Evolutionary conservation across 768 basidiomycete genomes (phyloP).

Genomic region (Podaxis sp.): DNA sequence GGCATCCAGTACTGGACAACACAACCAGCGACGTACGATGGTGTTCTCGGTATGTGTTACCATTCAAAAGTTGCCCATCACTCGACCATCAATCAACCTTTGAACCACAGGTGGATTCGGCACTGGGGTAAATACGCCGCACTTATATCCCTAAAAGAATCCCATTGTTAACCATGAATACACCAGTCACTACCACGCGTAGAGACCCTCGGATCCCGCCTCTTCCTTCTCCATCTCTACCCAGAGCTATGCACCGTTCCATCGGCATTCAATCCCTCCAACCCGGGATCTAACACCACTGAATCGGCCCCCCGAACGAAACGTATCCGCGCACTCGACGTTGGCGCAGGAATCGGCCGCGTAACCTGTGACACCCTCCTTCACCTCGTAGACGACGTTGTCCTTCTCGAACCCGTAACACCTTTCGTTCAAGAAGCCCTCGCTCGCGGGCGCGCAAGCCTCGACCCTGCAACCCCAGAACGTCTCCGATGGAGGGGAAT

Average conservation of each 20-base stretch:
- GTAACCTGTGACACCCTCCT: slow-evolving; percentile 88
- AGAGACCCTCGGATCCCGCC: slow-evolving; percentile 87
- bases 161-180: slow-evolving; percentile 13
- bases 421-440: slow-evolving; percentile 75
- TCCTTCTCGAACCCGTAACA: slow-evolving; percentile 86
- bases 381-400: slow-evolving; percentile 84
- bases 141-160: neutral
- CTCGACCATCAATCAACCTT: neutral
- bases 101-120: slow-evolving; percentile 35
- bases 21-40: slow-evolving; percentile 80
- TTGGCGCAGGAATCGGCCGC: slow-evolving; percentile 92
- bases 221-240: slow-evolving; percentile 79
- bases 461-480: slow-evolving; percentile 21
- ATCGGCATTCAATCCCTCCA: slow-evolving; percentile 63
- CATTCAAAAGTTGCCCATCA: no score
- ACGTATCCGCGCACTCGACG: slow-evolving; percentile 73
- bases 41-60: slow-evolving; percentile 62
- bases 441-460: slow-evolving; percentile 35
- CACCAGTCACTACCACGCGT: slow-evolving; percentile 81
- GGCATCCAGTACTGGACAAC: slow-evolving; percentile 87
- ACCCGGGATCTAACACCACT: slow-evolving; percentile 17
- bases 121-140: slow-evolving; percentile 52
- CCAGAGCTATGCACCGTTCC: slow-evolving; percentile 79
- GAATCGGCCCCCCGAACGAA: slow-evolving; percentile 30
- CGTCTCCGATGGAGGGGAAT: slow-evolving; percentile 65